These are phyloP conservation scores for Helotiales sp. DNA, from an alignment of 2,329 filamentous ascomycete genomes.

Conservation along the genomic window DNA sequence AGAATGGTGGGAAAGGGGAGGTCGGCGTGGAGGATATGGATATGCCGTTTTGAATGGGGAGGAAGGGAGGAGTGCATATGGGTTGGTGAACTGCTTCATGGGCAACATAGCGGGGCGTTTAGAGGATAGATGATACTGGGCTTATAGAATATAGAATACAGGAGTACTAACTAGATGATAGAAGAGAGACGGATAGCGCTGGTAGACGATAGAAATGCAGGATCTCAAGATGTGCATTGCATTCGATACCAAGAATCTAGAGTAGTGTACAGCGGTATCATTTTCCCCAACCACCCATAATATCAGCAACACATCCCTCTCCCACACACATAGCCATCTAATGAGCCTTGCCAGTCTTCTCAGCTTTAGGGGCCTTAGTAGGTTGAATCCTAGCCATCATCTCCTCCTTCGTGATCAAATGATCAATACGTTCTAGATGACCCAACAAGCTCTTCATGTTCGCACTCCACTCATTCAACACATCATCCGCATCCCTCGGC, in stretches of 20 bases:
- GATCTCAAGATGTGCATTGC: conserved; percentile 27
- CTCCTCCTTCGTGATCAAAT: conserved; percentile 99
- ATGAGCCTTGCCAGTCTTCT: conserved; percentile 47
- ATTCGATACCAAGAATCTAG: conserved; percentile 42
- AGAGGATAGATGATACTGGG: conserved; percentile 1
- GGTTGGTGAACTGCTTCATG: neutral
- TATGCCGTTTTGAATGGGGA: conserved; percentile 58
- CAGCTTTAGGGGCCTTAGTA: conserved; percentile 41
- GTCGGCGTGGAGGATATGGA: conserved; percentile 75
- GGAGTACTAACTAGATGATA: neutral
- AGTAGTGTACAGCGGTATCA: conserved; percentile 43
- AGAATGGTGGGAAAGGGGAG: conserved; percentile 57
- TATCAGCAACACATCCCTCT: conserved; percentile 5
- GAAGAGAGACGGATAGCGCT: neutral
- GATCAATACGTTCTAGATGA: conserved; percentile 87
- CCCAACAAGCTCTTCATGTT: conserved; percentile 96
- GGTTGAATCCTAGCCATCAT: conserved; percentile 99
- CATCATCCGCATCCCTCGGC: conserved; percentile 91
- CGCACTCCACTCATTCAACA: conserved; percentile 97
- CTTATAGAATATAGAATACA: neutral
- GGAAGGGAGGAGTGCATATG: neutral
- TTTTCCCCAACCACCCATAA: neutral
- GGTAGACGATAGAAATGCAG: neutral
- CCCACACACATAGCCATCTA: conserved; percentile 19
- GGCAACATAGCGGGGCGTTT: conserved; percentile 34